Conservation (phyloP, 129 eudicot genomes). For the Glebionis coronaria region DNA sequence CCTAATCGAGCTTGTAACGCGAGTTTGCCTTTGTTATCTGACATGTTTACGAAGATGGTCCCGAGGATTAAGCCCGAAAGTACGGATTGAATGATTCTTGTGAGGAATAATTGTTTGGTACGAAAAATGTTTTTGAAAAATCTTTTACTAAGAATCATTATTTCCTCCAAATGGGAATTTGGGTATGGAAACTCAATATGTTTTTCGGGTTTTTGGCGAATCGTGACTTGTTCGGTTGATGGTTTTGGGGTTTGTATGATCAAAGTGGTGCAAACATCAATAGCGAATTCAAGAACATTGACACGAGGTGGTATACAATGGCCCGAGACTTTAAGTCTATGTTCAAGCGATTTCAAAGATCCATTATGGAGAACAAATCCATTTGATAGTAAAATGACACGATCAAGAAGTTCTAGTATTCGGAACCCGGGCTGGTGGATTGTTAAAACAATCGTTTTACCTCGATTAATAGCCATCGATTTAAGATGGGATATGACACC, state of each 20-base stretch:
- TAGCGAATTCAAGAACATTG: slow-evolving; percentile 92
- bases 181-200: slow-evolving; percentile 25
- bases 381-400: slow-evolving; percentile 67
- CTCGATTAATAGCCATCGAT: slow-evolving; percentile 48
- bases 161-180: slow-evolving; percentile 56
- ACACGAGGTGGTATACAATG: slow-evolving; percentile 60
- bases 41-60: slow-evolving; percentile 58
- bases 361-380: slow-evolving; percentile 79
- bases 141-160: slow-evolving; percentile 55
- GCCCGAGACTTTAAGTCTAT: slow-evolving; percentile 55
- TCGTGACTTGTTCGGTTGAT: slow-evolving; percentile 9
- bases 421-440: slow-evolving; percentile 93
- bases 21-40: slow-evolving; percentile 38
- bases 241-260: slow-evolving; percentile 32
- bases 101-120: slow-evolving; percentile 76
- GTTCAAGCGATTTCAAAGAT: slow-evolving; percentile 57
- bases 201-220: slow-evolving; percentile 6
- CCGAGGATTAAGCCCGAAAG: slow-evolving; percentile 74
- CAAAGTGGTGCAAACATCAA: slow-evolving; percentile 52
- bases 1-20: slow-evolving; percentile 74
- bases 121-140: slow-evolving; percentile 77
- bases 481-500: slow-evolving; percentile 63
- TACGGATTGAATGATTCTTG: slow-evolving; percentile 67
- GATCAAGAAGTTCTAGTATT: slow-evolving; percentile 74
- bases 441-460: slow-evolving; percentile 70